Percentiles rank a stretch among this genome's conserved stretches.
These are phyloP conservation scores for Nicotiana knightiana DNA, from an alignment of 257 asterid genomes.

Conservation along the genomic window DNA sequence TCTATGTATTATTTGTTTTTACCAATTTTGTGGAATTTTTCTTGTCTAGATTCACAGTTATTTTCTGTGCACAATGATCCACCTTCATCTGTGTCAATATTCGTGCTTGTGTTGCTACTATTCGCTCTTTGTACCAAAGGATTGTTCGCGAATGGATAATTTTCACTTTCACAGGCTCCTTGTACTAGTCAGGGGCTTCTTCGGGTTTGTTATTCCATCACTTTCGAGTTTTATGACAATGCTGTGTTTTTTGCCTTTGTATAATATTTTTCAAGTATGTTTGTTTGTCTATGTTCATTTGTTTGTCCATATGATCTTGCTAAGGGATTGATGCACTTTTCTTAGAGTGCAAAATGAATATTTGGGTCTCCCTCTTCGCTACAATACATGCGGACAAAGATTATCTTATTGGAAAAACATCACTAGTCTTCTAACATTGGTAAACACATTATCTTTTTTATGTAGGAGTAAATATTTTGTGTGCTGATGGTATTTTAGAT, in stretches of 20 bases:
- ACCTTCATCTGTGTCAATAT: too few relatives aligned
- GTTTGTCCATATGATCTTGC: background rate
- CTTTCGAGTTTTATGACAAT: background rate
- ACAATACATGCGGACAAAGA: background rate
- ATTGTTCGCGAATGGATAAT: conserved; percentile 85
- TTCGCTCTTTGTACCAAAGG: conserved; percentile 87
- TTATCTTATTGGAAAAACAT: background rate
- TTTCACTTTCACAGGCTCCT: conserved; percentile 95
- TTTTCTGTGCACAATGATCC: too few relatives aligned
- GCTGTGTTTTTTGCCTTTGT: conserved; percentile 8
- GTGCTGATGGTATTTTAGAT: background rate
- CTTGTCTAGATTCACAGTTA: too few relatives aligned
- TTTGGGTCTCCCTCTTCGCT: background rate
- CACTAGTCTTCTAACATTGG: background rate
- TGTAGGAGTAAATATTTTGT: background rate
- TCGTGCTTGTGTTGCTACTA: conserved; percentile 41
- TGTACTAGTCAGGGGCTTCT: conserved; percentile 99
- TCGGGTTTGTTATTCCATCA: conserved; percentile 52
- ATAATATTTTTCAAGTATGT: background rate
- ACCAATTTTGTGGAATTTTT: too few relatives aligned
- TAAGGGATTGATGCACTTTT: conserved; percentile 5
- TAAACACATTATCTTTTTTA: background rate
- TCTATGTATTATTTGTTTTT: too few relatives aligned
- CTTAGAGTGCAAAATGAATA: background rate
- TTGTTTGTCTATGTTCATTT: background rate